Base-by-base conservation (phyloP, 495 filamentous ascomycete genomes). In the Cladorrhinum samala region DNA sequence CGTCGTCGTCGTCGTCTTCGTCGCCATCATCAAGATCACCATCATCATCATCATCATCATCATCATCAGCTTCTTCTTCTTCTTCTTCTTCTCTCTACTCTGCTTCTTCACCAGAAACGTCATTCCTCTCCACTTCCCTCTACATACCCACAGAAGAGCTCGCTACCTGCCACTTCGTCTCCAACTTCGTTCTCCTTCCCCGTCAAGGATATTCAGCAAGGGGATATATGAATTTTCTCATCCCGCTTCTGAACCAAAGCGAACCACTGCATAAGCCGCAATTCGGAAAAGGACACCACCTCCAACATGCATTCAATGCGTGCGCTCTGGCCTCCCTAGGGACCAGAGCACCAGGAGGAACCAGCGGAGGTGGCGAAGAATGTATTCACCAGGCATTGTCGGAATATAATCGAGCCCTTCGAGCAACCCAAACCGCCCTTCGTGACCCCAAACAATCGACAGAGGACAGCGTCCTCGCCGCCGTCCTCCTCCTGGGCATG, bases 401-500 rank as follows among this genome's bases (percentile, higher is more conserved):
- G 19, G 70, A 74, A 53, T 79, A 80, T 52, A 62, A 68, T 1
- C 68, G 69, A 52, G 82, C 84, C 3, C 58, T 88, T 43, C 67
- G 68, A 6, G 72, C 71, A 33, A 79, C 78, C 0, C 77, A 83
- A 43, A 50, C 68, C 1, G 77, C 82, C 0, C 66, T 88, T 36
- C 66, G 72, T 43, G 70, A 76, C 24, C 74, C 77, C 21, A 58
- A 72, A 9, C 18, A 24, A 48, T 57, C 44, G 50, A 57, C 69
- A 53, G 66, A 77, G 18, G 80, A 86, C 53, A 69, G 74, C 37
- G 79, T 81, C 11, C 62, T 88, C n/a, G 77, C 82, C 23, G 72
- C 82, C 0, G 77, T 87, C 19, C 65, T 88, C 37, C 59, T 86
- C 23, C 67, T 87, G 40, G 80, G 79, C 0, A 75, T 82, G n/a